Evolutionary conservation across 306 rosid genomes (phyloP).

Genomic region (Pachyrhizus erosus): DNA sequence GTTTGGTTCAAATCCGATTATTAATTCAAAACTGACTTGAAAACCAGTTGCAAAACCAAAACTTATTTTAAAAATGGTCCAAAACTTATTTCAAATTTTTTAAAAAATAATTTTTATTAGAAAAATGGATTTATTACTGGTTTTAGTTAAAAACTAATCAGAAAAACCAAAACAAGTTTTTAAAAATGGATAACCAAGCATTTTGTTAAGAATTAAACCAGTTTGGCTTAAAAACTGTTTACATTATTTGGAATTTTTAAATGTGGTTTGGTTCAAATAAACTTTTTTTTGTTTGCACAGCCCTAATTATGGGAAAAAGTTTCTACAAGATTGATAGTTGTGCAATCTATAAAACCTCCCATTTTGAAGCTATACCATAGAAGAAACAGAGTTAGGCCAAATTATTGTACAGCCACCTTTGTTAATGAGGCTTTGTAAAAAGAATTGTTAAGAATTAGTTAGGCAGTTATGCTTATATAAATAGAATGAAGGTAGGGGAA

Average conservation of each 20-base stretch:
- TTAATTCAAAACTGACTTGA: background rate
- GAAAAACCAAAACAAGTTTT: background rate
- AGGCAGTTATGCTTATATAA: background rate
- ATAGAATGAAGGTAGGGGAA: background rate
- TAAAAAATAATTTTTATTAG: background rate
- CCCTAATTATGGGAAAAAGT: background rate
- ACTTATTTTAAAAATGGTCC: background rate
- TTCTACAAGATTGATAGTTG: background rate
- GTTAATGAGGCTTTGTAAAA: background rate
- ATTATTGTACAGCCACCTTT: background rate
- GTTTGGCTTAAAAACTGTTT: background rate
- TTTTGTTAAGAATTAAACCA: background rate
- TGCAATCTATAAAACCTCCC: background rate
- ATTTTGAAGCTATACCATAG: background rate
- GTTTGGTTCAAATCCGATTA: background rate
- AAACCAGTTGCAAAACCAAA: background rate
- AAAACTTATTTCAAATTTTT: background rate
- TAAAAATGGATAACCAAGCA: background rate
- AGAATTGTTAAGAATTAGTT: background rate
- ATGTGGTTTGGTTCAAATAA: background rate
- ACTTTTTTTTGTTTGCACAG: background rate
- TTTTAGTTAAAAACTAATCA: background rate
- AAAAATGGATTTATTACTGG: background rate
- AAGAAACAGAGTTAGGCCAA: background rate
- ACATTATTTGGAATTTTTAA: background rate